These are phyloP conservation scores for Antrodiella citrinella DNA, from an alignment of 768 basidiomycete genomes.

Conservation along the genomic window DNA sequence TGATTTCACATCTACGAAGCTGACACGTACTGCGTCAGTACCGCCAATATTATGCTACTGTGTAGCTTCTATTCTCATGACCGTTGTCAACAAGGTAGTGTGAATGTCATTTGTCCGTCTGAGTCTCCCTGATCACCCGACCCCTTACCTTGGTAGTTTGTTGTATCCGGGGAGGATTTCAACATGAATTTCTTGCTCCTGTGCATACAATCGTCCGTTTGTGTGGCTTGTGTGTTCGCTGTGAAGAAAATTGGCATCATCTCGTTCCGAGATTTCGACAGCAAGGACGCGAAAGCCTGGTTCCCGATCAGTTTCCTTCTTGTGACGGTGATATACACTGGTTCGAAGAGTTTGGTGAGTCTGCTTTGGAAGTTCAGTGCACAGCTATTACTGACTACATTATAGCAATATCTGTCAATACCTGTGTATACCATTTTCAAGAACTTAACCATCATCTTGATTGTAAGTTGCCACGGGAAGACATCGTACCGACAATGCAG, in stretches of 20 bases:
- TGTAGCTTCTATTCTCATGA: conserved; percentile 91
- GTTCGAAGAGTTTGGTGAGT: conserved; percentile 91
- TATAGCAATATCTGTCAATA: conserved; percentile 94
- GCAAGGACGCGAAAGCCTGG: conserved; percentile 83
- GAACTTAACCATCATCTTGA: conserved; percentile 98
- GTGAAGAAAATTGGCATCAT: conserved; percentile 76
- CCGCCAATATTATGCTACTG: conserved; percentile 87
- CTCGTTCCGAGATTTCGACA: conserved; percentile 77
- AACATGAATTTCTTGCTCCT: conserved; percentile 96
- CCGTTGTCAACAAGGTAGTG: conserved; percentile 87
- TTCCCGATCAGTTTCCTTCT: conserved; percentile 90
- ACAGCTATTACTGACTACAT: not conserved
- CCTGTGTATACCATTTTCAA: conserved; percentile 99
- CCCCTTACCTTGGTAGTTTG: conserved; percentile 52
- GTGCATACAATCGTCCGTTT: conserved; percentile 85
- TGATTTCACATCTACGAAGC: not conserved
- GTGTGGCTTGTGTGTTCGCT: conserved; percentile 62
- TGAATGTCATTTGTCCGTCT: conserved; percentile 1
- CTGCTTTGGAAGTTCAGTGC: not conserved
- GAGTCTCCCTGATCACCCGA: not conserved
- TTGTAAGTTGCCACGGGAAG: conserved; percentile 53
- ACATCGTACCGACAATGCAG: too few relatives aligned
- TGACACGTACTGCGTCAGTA: conserved; percentile 42
- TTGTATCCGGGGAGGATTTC: conserved; percentile 88
- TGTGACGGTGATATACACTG: conserved; percentile 94